These are phyloP conservation scores for Phytopythium ostracodes DNA, from an alignment of 352 stramenopile genomes.

Conservation along the genomic window DNA sequence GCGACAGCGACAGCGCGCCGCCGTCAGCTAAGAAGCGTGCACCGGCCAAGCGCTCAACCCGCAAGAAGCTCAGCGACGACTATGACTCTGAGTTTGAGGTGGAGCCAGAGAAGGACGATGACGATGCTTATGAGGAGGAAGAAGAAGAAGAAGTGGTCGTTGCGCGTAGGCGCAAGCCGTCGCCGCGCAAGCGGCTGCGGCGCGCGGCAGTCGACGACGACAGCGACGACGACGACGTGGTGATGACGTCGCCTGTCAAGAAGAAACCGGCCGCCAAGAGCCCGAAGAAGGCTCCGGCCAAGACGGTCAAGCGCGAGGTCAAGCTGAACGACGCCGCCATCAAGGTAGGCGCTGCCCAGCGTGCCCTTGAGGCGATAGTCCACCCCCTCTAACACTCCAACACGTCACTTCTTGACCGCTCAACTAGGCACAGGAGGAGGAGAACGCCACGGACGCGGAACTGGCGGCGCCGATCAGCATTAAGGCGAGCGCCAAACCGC, in stretches of 20 bases:
- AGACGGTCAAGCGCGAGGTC: conserved; percentile 4
- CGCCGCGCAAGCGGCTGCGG: conserved; percentile 30
- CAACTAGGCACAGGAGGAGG: not conserved
- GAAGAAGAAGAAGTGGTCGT: conserved; percentile 13
- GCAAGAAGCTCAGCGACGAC: conserved; percentile 24
- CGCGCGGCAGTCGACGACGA: conserved; percentile 21
- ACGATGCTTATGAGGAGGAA: not conserved
- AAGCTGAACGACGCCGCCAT: conserved; percentile 14
- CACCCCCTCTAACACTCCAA: not conserved
- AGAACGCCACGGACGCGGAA: conserved; percentile 11
- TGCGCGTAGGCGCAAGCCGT: conserved; percentile 3
- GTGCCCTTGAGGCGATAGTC: not conserved
- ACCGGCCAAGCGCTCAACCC: conserved; percentile 14
- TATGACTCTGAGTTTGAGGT: conserved; percentile 42
- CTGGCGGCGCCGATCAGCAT: conserved; percentile 14
- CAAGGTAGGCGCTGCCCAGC: conserved; percentile 4
- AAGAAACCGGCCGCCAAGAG: conserved; percentile 7
- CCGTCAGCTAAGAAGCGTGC: conserved; percentile 17
- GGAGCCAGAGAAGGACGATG: conserved; percentile 10
- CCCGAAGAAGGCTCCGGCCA: conserved; percentile 12
- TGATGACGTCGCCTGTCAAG: conserved; percentile 7
- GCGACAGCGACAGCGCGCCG: conserved; percentile 25
- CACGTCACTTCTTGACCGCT: not conserved
- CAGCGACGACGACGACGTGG: conserved; percentile 19
- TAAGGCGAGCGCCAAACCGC: conserved; percentile 28